Evolutionary conservation across 2,329 filamentous ascomycete species (phyloP).

Genomic region (Monilinia fructicola): DNA sequence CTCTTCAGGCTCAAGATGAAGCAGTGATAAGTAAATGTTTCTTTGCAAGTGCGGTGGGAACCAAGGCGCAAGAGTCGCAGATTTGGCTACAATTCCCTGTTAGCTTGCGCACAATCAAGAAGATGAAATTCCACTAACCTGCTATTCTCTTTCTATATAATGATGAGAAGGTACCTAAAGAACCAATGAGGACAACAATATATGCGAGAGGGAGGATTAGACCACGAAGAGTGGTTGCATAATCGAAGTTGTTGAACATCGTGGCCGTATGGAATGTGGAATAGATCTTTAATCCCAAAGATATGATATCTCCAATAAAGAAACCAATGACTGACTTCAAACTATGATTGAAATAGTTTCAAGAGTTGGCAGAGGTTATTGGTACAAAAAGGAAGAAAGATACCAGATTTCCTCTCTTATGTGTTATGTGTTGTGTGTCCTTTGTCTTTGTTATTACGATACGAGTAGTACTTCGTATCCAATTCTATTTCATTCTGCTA

Average conservation of each 20-base stretch:
- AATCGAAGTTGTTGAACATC: conserved; percentile 56
- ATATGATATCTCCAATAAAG: neutral
- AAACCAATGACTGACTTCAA: neutral
- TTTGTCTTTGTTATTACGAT: neutral
- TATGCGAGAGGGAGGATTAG: conserved; percentile 87
- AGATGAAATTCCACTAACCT: conserved; percentile 51
- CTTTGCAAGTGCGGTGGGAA: conserved; percentile 88
- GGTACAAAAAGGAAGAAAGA: neutral
- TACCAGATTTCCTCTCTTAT: neutral
- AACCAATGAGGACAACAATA: conserved; percentile 80
- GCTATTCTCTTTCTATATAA: conserved; percentile 93
- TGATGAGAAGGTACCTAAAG: conserved; percentile 86
- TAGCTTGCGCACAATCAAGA: conserved; percentile 13
- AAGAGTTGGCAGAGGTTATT: neutral
- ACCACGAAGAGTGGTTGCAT: conserved; percentile 58
- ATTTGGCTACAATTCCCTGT: conserved; percentile 56
- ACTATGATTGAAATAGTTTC: neutral
- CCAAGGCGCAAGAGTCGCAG: conserved; percentile 88
- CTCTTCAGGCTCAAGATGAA: conserved; percentile 69
- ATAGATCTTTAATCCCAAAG: neutral
- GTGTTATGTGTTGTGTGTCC: conserved; percentile 7
- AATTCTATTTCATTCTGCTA: conserved; percentile 8
- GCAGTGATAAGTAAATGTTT: conserved; percentile 89
- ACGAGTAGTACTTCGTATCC: neutral
- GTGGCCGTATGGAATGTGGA: conserved; percentile 7